Percentiles rank a stretch among this genome's conserved stretches.
These are phyloP conservation scores for Komagataella populi DNA, from an alignment of 805 yeast genomes.

Conservation along the genomic window DNA sequence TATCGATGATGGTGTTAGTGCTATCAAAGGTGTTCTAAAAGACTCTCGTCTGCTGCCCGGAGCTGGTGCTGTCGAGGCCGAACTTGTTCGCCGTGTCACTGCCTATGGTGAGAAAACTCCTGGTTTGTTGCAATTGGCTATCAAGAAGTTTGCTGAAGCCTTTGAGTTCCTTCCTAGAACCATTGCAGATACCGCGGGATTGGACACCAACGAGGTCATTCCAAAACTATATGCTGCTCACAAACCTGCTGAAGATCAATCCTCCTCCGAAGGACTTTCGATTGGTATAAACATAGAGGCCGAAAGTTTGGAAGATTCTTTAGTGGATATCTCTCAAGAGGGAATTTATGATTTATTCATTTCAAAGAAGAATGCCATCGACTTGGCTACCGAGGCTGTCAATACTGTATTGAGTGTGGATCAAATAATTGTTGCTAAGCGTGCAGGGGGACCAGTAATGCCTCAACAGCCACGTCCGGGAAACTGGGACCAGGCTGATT, in stretches of 20 bases:
- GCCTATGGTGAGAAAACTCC: slow-evolving; percentile 89
- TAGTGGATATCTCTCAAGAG: slow-evolving; percentile 53
- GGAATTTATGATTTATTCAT: slow-evolving; percentile 71
- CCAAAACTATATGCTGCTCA: slow-evolving; percentile 86
- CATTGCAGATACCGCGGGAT: slow-evolving; percentile 87
- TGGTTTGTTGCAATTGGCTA: slow-evolving; percentile 84
- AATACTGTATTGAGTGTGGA: slow-evolving; percentile 83
- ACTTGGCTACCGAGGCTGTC: slow-evolving; percentile 93
- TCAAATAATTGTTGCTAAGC: slow-evolving; percentile 96
- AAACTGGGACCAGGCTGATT: slow-evolving; percentile 93
- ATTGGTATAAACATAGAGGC: slow-evolving; percentile 74
- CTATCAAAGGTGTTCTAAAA: slow-evolving; percentile 78
- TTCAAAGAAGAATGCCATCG: slow-evolving; percentile 76
- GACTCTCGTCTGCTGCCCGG: slow-evolving; percentile 81
- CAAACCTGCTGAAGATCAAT: slow-evolving; percentile 28
- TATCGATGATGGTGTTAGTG: slow-evolving; percentile 91
- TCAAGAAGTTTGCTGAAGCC: slow-evolving; percentile 86
- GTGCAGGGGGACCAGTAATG: slow-evolving; percentile 95
- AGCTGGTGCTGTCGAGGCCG: slow-evolving; percentile 92
- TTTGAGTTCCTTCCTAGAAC: slow-evolving; percentile 91
- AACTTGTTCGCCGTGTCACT: slow-evolving; percentile 65
- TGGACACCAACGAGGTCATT: slow-evolving; percentile 80
- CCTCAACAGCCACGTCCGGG: slow-evolving; percentile 82
- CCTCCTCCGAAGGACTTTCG: slow-evolving; percentile 5
- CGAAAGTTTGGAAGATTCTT: slow-evolving; percentile 43